These are phyloP conservation scores for Leccinum longicurvipes DNA, from an alignment of 768 basidiomycete genomes.

Conservation along the genomic window DNA sequence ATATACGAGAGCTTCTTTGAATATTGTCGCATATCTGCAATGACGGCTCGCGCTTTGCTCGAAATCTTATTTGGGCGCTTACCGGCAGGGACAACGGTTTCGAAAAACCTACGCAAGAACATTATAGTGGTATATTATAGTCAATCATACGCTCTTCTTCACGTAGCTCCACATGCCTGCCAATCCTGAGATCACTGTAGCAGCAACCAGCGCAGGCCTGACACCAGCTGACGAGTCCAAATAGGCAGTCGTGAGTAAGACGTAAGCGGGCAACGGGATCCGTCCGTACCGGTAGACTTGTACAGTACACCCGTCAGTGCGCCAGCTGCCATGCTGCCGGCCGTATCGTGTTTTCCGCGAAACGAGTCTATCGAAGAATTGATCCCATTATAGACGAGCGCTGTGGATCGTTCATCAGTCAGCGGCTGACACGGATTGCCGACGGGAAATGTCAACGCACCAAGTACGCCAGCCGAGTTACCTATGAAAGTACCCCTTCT, in stretches of 20 bases:
- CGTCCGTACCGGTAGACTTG: constrained; percentile 85
- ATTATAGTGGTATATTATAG: constrained; percentile 42
- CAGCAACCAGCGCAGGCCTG: constrained; percentile 83
- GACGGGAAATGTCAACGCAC: constrained; percentile 53
- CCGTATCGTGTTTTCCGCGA: constrained; percentile 88
- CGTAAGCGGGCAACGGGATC: constrained; percentile 31
- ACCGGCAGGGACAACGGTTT: constrained; percentile 12
- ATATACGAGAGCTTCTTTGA: constrained; percentile 31
- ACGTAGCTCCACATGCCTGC: constrained; percentile 95
- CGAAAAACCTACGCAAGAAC: constrained; percentile 38
- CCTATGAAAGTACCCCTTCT: constrained; percentile 96
- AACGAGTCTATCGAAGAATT: constrained; percentile 90
- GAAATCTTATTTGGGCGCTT: constrained; percentile 30
- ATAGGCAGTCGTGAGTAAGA: constrained; percentile 36
- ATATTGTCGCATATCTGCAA: constrained; percentile 22
- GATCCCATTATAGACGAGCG: constrained; percentile 92
- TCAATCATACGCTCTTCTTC: constrained; percentile 80
- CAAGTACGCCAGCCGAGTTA: constrained; percentile 96
- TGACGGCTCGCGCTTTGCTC: constrained; percentile 15
- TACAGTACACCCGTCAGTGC: constrained; percentile 86
- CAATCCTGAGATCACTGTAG: constrained; percentile 81
- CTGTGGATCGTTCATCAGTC: constrained; percentile 46
- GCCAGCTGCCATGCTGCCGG: constrained; percentile 90
- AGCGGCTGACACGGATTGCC: constrained; percentile 28
- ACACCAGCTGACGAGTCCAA: constrained; percentile 72